Percentiles rank a stretch among this genome's conserved stretches.
These are phyloP conservation scores for Dactylellina haptotyla DNA, from an alignment of 2,329 filamentous ascomycete genomes.

Conservation along the genomic window DNA sequence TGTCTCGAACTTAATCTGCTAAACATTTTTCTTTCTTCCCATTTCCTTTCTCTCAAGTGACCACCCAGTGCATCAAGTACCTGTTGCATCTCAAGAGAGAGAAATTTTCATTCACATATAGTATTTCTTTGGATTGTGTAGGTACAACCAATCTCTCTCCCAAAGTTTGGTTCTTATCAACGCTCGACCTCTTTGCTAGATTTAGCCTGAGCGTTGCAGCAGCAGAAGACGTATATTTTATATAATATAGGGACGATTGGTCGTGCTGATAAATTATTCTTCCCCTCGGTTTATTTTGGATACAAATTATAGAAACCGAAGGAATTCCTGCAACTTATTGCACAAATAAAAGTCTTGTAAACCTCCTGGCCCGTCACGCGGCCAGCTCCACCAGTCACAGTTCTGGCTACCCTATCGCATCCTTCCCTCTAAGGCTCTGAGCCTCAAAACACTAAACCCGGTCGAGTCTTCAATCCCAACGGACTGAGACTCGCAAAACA, in stretches of 20 bases:
- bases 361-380: conserved; percentile 46
- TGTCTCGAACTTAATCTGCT: conserved; percentile 44
- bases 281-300: neutral
- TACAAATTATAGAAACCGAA: conserved; percentile 14
- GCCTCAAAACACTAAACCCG: conserved; percentile 20
- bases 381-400: conserved; percentile 41
- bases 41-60: conserved; percentile 7
- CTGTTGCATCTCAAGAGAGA: neutral
- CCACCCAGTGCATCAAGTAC: conserved; percentile 4
- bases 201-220: conserved; percentile 14
- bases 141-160: conserved; percentile 15
- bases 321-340: conserved; percentile 4
- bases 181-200: conserved; percentile 29
- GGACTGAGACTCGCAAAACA: conserved; percentile 45
- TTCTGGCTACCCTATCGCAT: conserved; percentile 49
- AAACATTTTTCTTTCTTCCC: conserved; percentile 16
- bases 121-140: conserved; percentile 32
- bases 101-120: conserved; percentile 1
- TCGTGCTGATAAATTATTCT: too few relatives aligned
- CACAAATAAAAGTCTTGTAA: neutral
- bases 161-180: conserved; percentile 15
- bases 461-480: conserved; percentile 45
- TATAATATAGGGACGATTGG: too few relatives aligned
- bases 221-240: conserved; percentile 10
- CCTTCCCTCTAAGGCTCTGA: conserved; percentile 31